A percentile compares a stretch with the other conserved stretches of the same genome.
These are phyloP conservation scores for Kazachstania taianensis DNA, from an alignment of 805 yeast genomes.

Conservation along the genomic window DNA sequence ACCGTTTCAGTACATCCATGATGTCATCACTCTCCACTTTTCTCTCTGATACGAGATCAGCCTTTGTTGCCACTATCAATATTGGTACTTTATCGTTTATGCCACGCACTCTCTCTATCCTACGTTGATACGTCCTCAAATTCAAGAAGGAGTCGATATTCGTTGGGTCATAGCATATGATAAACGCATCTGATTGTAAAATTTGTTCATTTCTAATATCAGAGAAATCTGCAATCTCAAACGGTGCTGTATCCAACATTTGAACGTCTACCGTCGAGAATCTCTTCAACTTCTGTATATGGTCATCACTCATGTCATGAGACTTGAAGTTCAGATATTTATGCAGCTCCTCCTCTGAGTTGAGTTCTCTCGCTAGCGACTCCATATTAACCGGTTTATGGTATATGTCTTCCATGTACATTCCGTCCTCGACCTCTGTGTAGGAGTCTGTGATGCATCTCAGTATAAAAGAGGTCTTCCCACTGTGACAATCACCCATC, in stretches of 20 bases:
- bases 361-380: background rate
- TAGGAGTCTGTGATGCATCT: slow-evolving; percentile 15
- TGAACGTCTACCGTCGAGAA: slow-evolving; percentile 11
- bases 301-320: background rate
- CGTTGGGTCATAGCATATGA: slow-evolving; percentile 21
- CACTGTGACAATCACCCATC: slow-evolving; percentile 18
- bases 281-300: slow-evolving; percentile 1
- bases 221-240: slow-evolving; percentile 17
- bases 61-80: slow-evolving; percentile 16
- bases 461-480: slow-evolving; percentile 20
- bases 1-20: slow-evolving; percentile 9
- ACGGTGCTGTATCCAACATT: slow-evolving; percentile 16
- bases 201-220: slow-evolving; percentile 19
- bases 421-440: slow-evolving; percentile 3
- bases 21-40: slow-evolving; percentile 10
- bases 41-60: slow-evolving; percentile 11
- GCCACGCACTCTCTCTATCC: slow-evolving; percentile 15
- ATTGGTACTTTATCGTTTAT: slow-evolving; percentile 14
- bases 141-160: slow-evolving; percentile 14
- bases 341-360: background rate
- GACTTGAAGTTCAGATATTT: background rate
- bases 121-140: slow-evolving; percentile 12
- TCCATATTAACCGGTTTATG: slow-evolving; percentile 6
- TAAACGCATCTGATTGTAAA: slow-evolving; percentile 24
- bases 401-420: slow-evolving; percentile 13